Base-by-base conservation (phyloP, 106 monocot species). In the Apostasia shenzhenica region DNA sequence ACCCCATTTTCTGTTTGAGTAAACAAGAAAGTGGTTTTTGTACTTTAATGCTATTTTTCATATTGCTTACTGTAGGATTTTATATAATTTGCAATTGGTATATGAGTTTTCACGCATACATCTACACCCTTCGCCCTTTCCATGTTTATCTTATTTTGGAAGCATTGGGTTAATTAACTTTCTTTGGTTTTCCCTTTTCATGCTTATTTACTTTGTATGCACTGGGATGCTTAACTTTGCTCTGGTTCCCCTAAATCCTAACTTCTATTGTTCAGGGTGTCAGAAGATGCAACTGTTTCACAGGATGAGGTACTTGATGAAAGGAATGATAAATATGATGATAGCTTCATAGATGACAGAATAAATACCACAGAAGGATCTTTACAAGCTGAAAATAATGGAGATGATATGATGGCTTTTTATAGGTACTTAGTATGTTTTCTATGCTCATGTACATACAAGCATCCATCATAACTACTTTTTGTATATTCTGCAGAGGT, bases 271-370 rank as follows among this genome's bases (percentile, higher is more conserved):
- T 84, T 73, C 66, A 99, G 97, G 89, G 92, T 92, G 50, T 99
- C 97, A 64, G 59, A 75, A 50, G 87, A 93, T 90, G 90, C 79
- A 63, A 71, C 77, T 53, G 78, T 81, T 62, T 99, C 92, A 52
- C 92, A 81, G 38, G 92, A 99, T 73, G 97, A 92, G 74, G 59
- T 83, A 66, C 76, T 78, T 60, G 68, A 75, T 69, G 81, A 75
- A 13, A 63, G 70, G 59, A 89, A 89, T 40, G 83, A 89, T 74
- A 39, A 59, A 61, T 90, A 87, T 55, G 89, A 97, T 67, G 85
- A 83, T 61, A 99, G 97, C 73, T 99, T 99, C 70, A 93, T 99
- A 60, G 87, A 99, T 80, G 97, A 92, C 72, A 70, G 70, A 61
- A 69, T 48, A 72, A 77, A 78, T 67, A 79, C 70, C 58, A 75